Percentiles rank a stretch among this genome's conserved stretches.
These are phyloP conservation scores for Guadua angustifolia DNA, from an alignment of 176 grass and related monocot species.

Conservation along the genomic window DNA sequence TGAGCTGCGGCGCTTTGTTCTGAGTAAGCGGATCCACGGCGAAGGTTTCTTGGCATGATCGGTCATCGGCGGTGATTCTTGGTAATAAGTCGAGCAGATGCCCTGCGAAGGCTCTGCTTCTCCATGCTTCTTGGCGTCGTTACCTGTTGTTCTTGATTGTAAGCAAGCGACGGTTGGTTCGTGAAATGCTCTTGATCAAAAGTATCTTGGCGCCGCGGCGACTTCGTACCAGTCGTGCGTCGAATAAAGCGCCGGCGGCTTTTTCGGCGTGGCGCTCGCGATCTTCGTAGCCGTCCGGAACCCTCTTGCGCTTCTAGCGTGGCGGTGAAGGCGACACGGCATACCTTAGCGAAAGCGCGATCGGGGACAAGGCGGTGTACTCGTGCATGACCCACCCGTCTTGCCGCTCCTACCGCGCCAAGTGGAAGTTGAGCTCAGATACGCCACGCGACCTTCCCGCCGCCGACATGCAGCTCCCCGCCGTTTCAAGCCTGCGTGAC, in stretches of 20 bases:
- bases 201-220: background rate
- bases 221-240: background rate
- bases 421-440: background rate
- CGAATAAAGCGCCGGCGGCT: background rate
- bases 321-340: constrained; percentile 33
- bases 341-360: background rate
- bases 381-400: constrained; percentile 48
- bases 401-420: background rate
- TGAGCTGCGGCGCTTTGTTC: background rate
- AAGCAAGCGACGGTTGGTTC: background rate
- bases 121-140: background rate
- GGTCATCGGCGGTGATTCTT: too few relatives aligned
- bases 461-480: background rate
- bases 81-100: too few relatives aligned
- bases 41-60: too few relatives aligned
- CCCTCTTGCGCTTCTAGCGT: constrained; percentile 28
- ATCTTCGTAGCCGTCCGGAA: background rate
- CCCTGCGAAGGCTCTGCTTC: background rate
- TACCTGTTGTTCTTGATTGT: background rate
- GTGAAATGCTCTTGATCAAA: background rate
- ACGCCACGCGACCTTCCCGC: background rate
- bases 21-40: too few relatives aligned
- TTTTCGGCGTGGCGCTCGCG: background rate
- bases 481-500: background rate
- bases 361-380: constrained; percentile 2